Conservation (phyloP, 306 rosid species). For the Mucuna pruriens region DNA sequence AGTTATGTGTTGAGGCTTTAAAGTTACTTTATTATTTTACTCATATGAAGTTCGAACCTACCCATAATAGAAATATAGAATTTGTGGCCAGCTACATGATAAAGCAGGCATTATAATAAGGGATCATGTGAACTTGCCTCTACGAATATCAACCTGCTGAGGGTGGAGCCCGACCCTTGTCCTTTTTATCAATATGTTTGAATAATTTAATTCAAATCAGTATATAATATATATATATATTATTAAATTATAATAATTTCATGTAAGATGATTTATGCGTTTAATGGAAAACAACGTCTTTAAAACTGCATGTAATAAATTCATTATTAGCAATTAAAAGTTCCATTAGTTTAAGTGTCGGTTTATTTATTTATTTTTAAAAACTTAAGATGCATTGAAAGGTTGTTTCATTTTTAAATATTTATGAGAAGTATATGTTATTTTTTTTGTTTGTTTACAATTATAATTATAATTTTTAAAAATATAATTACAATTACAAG, state of each 20-base stretch:
- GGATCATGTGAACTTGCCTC: constrained; percentile 35
- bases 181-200: background rate
- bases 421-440: background rate
- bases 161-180: constrained; percentile 14
- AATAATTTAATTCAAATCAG: background rate
- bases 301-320: background rate
- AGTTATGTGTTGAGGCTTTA: background rate
- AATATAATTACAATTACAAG: too few relatives aligned
- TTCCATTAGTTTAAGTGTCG: background rate
- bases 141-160: background rate
- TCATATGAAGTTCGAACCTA: background rate
- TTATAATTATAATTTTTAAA: too few relatives aligned
- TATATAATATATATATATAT: too few relatives aligned
- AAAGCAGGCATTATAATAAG: background rate
- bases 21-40: background rate
- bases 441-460: background rate
- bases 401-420: too few relatives aligned
- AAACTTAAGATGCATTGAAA: too few relatives aligned
- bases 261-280: too few relatives aligned
- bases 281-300: too few relatives aligned
- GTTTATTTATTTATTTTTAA: too few relatives aligned
- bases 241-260: too few relatives aligned
- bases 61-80: background rate
- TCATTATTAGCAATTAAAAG: background rate
- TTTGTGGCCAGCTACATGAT: background rate